These are phyloP conservation scores for Sphaerostilbella broomeana DNA, from an alignment of 2,329 filamentous ascomycete species.

Conservation along the genomic window DNA sequence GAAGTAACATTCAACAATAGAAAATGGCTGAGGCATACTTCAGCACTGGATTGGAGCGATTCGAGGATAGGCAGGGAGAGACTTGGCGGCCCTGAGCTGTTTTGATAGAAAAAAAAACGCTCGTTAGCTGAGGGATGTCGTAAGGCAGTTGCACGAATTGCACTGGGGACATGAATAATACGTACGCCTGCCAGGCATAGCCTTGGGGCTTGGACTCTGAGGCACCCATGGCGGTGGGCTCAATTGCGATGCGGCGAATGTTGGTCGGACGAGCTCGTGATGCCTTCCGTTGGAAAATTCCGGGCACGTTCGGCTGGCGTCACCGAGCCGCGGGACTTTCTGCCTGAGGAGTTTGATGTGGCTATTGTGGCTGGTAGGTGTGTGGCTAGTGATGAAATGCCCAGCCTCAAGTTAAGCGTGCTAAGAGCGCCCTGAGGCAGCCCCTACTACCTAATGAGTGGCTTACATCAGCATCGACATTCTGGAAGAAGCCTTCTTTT, in stretches of 20 bases:
- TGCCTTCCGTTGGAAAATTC: constrained; percentile 28
- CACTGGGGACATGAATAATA: constrained; percentile 12
- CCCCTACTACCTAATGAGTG: no score
- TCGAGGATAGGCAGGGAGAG: constrained; percentile 78
- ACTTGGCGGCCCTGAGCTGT: constrained; percentile 41
- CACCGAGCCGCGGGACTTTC: constrained; percentile 20
- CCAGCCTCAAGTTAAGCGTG: no score
- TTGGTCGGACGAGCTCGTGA: constrained; percentile 24
- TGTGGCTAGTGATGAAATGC: constrained; percentile 7
- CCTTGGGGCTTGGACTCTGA: constrained; percentile 48
- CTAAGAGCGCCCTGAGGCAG: no score
- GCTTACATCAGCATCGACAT: no score
- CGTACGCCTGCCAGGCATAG: constrained; percentile 52
- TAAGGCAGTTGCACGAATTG: background rate
- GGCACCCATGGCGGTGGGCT: constrained; percentile 47
- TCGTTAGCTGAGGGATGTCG: constrained; percentile 11
- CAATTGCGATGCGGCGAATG: constrained; percentile 29
- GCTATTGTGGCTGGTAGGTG: constrained; percentile 8
- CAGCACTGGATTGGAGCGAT: constrained; percentile 73
- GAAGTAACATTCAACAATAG: background rate
- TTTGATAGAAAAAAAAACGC: constrained; percentile 16
- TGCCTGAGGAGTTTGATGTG: constrained; percentile 27
- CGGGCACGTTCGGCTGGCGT: constrained; percentile 29
- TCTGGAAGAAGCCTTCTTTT: no score
- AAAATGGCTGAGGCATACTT: constrained; percentile 50